Base-by-base conservation (phyloP, 441 rosid genomes). In the Euphorbia schlechtendalii region DNA sequence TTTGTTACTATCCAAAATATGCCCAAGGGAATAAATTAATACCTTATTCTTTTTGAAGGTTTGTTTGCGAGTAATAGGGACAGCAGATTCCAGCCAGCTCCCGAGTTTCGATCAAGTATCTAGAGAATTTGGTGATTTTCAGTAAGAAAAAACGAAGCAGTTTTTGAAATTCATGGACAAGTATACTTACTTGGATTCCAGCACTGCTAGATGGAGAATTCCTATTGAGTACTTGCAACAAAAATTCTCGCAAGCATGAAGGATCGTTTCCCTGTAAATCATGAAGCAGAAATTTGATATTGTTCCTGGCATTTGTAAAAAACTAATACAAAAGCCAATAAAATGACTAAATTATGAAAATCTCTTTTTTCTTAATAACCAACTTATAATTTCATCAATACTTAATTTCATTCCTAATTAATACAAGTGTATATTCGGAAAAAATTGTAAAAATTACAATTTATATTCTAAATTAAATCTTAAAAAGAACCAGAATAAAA, bases 21-120 rank as follows among this genome's bases (percentile, higher is more conserved):
- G 12, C 34, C 65, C 36, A 17, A 4, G 22, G 45, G 57, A 59
- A 63, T 79, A 36, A 3, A 36, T 36, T n/a, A n/a, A n/a, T n/a
- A 88, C 97, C 92, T 90, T 64, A 89, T 87, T 82, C 97, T 77
- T 75, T 86, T 69, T n/a, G 92, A 87, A 74, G 87, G 83, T 75
- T 78, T 85, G 56, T 80, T 79, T 60, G 99, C 96, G 67, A 94
- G 88, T 76, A 94, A 72, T 53, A 84, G 82, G 41, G 96, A 89
- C 32, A 90, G 78, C 69, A 94, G 93, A 73, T 94, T 87, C 99
- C 97, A 94, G 59, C 97, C 99, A 3, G 94, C 93, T 64, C 96
- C 97, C 87, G 96, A 89, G 68, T 87, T 90, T 71, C 96, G 82
- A 81, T 94, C 96, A 36, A 94, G 99, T 64, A 94, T 94, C 99